Evolutionary conservation across 192 early-diverging fungal species (phyloP).

Genomic region (Podila minutissima): DNA sequence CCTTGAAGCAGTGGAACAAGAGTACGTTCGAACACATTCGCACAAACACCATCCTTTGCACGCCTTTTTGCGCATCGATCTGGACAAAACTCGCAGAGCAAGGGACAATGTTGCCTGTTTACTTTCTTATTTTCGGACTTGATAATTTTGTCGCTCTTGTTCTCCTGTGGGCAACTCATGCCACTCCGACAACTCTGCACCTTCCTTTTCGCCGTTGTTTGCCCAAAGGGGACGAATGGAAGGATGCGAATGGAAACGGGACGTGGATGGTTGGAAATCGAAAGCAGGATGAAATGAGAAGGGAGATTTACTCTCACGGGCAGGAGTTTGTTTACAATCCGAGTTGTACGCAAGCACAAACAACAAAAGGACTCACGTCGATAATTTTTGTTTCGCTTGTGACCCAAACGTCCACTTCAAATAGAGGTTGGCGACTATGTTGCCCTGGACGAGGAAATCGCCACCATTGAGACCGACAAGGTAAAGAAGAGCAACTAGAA

Average conservation of each 20-base stretch:
- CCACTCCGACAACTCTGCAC: too few relatives aligned
- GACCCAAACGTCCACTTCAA: conserved; percentile 12
- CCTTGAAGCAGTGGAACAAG: conserved; percentile 95
- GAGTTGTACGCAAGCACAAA: neutral
- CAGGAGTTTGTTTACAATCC: too few relatives aligned
- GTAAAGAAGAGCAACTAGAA: conserved; percentile 41
- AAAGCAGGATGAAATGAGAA: too few relatives aligned
- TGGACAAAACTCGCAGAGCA: neutral
- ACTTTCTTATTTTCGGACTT: conserved; percentile 6
- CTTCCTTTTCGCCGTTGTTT: too few relatives aligned
- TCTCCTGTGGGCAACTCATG: too few relatives aligned
- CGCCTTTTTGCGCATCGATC: too few relatives aligned
- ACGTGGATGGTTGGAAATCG: too few relatives aligned
- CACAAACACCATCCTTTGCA: neutral
- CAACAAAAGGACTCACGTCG: neutral
- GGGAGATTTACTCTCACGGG: too few relatives aligned
- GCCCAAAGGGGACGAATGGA: too few relatives aligned
- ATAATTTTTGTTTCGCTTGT: neutral
- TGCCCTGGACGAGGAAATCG: conserved; percentile 92
- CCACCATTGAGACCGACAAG: conserved; percentile 99
- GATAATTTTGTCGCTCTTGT: neutral
- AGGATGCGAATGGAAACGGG: too few relatives aligned
- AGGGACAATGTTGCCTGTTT: neutral
- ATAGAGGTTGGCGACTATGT: conserved; percentile 96
- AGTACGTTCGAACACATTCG: conserved; percentile 62